phyloP scores from a whole-genome alignment of 345 rosid genomes.

The Pistacia atlantica region DNA sequence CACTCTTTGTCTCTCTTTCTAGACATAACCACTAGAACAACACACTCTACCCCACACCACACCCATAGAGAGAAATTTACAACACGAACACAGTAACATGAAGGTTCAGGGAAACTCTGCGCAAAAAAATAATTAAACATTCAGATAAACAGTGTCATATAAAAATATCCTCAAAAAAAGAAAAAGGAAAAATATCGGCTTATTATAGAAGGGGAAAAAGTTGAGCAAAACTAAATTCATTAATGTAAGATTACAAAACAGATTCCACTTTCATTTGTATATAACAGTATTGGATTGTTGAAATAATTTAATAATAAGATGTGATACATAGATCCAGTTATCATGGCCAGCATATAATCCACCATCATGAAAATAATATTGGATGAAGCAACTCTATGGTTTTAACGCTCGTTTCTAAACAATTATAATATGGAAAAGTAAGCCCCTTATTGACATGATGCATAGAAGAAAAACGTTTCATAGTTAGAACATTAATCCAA shows the following conservation, averaged over 20 bases:
- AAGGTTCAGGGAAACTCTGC: slow-evolving; percentile 2
- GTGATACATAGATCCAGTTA: not conserved
- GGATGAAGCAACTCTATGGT: no score
- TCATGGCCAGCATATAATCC: not conserved
- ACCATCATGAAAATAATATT: not conserved
- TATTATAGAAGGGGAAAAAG: no score
- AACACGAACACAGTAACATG: not conserved
- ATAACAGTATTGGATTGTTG: no score
- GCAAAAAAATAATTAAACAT: not conserved
- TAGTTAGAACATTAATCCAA: no score
- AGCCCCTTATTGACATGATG: no score
- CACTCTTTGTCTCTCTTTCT: not conserved
- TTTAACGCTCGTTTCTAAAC: no score
- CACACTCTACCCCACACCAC: not conserved
- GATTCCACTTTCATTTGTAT: not conserved
- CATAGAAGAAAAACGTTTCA: no score
- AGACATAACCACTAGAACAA: not conserved
- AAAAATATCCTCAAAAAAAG: no score
- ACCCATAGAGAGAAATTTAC: not conserved
- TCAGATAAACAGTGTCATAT: not conserved
- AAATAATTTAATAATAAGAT: no score
- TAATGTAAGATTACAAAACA: not conserved
- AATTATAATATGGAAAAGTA: no score
- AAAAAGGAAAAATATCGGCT: no score
- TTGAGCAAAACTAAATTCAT: not conserved